Base-by-base conservation (phyloP, 345 rosid genomes). In the Excoecaria cochinchinensis region DNA sequence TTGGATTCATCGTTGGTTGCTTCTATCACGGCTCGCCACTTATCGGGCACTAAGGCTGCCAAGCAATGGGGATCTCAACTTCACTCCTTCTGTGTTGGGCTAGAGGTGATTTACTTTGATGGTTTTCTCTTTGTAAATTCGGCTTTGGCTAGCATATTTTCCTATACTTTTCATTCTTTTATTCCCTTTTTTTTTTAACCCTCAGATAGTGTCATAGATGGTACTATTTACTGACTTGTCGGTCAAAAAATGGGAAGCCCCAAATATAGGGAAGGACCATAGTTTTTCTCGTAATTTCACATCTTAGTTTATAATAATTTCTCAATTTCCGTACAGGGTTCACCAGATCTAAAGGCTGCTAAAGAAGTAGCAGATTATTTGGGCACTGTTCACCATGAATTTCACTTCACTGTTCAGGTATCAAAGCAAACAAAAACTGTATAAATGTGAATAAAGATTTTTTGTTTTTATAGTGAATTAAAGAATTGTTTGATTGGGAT, bases 1-100 rank as follows among this genome's bases (percentile, higher is more conserved):
- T 87, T 95, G 52, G 99, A 95, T 84, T 95, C 97, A 55, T 95
- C 99, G 0, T 77, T 95, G 69, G 99, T 95, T 58, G 97, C 99
- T 38, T 78, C 99, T 3, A 83, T 95, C 72, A 90, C 97, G 12
- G 88, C 92, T 3, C 92, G 99, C n/a, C 83, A 95, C 79, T 82
- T 95, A 82, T 88, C 89, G 0, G 88, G 89, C 42, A 86, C 95
- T 36, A 84, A 86, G 71, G 95, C 89, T 42, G 94, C 97, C 70
- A 85, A 78, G 79, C 92, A 87, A 44, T 95, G 97, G 97, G 97
- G 99, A 70, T 19, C 87, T 25, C 99, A 89, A 60, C 94, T 95
- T 58, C 98, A 92, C 86, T 87, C 95, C 47, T 95, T 92, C 74
- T 92, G 98, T 60, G 91, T 95, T 52, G 99, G 98, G 64, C 85